Evolutionary conservation across 495 filamentous ascomycete species (phyloP), one percentile per base, ranked within the genome.

Genomic region (Neurospora hispaniola): DNA sequence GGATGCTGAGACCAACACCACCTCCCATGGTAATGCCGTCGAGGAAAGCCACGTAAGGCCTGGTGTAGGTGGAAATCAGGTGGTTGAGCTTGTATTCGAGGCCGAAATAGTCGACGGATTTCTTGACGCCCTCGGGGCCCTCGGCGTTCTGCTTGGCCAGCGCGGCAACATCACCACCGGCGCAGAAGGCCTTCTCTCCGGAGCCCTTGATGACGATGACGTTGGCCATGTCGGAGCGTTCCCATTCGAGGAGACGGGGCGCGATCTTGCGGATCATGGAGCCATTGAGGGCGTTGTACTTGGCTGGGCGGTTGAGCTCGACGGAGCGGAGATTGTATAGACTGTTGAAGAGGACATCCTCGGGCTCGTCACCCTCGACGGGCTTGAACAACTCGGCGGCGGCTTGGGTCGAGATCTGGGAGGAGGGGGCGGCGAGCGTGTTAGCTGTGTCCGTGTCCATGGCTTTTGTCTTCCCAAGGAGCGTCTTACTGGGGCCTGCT

Each of bases 21-120:
- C 96, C 96, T 73, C 96, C 96, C 96, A 99, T 98, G 35, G 96
- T 99, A 78, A 97, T 91, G 72, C 96, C 96, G 79, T 99, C 96
- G 90, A 99, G 94, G 80, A 98, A 92, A 44, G 96, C 94, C 69
- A 99, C 89, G 79, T 94, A 96, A 3, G 96, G 96, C 84, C 97
- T 98, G 38, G 83, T 76, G 84, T 95, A 97, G 69, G 94, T 97
- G n/a, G 96, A 94, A 77, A 99, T 94, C 70, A 93, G 82, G 83
- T 99, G 96, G 82, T 98, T 92, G 70, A 99, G 90, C 78, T 89
- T 88, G 85, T 98, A 99, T 89, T 99, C 96, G 66, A 93, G 88
- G 10, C 81, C 91, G 78, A 99, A 99, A 84, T 94, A 99, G 44
- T 93, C 90, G 27, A 84, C 82, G n/a, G 93, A 94, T 76, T 84